These are phyloP conservation scores for Picea sitchensis DNA, from an alignment of 75 land plant species.

Conservation along the genomic window DNA sequence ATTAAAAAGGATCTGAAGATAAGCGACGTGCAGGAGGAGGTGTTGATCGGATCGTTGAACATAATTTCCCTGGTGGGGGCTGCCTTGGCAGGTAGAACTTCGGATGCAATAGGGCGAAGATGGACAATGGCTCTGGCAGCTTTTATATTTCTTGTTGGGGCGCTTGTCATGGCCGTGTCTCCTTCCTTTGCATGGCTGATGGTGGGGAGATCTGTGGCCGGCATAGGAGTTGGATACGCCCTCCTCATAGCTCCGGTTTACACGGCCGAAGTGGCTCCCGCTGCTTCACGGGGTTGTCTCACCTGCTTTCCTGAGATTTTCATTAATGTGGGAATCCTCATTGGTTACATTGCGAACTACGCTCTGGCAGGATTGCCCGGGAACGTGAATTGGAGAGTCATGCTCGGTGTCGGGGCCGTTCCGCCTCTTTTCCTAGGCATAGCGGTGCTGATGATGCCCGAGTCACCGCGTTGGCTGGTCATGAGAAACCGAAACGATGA, in stretches of 20 bases:
- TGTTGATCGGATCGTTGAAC: conserved; percentile 67
- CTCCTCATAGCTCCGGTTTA: conserved; percentile 90
- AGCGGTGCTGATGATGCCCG: conserved; percentile 76
- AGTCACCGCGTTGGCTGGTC: conserved; percentile 93
- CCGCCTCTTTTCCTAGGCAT: conserved; percentile 54
- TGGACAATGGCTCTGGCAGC: conserved; percentile 79
- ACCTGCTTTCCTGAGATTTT: conserved; percentile 80
- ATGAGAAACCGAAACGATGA: conserved; percentile 52
- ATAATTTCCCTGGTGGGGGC: conserved; percentile 68
- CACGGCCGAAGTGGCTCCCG: conserved; percentile 77
- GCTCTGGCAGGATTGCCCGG: conserved; percentile 45
- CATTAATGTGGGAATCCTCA: conserved; percentile 72
- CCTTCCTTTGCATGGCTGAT: conserved; percentile 54
- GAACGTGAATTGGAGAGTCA: conserved; percentile 60
- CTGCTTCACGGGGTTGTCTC: conserved; percentile 58
- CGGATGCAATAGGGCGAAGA: conserved; percentile 77
- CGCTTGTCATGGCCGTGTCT: conserved; percentile 70
- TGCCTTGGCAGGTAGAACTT: conserved; percentile 60
- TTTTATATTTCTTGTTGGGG: conserved; percentile 65
- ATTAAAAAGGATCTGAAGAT: conserved; percentile 59
- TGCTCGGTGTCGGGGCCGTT: conserved; percentile 72
- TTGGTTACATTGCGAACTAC: conserved; percentile 74
- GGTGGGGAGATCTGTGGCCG: conserved; percentile 63
- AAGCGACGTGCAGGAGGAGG: conserved; percentile 46
- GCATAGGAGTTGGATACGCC: conserved; percentile 85